phyloP scores from a whole-genome alignment of 495 filamentous ascomycete genomes.

The Penicillium pulvis region DNA sequence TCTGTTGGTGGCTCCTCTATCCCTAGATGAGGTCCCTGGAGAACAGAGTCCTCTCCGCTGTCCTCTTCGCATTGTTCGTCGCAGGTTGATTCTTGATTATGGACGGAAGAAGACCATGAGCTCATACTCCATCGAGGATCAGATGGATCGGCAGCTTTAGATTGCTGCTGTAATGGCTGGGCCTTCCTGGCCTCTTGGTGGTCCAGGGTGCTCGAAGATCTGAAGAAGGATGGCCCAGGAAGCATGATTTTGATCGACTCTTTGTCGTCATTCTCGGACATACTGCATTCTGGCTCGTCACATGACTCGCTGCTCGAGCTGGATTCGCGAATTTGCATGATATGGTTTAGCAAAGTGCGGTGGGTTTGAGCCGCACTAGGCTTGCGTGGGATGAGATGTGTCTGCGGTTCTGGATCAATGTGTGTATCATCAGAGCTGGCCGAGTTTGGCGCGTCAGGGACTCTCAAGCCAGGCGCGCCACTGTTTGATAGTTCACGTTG shows the following conservation, averaged over 20 bases:
- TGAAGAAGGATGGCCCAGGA: conserved; percentile 44
- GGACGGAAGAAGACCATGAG: conserved; percentile 54
- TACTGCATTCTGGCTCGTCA: conserved; percentile 53
- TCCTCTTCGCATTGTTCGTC: conserved; percentile 43
- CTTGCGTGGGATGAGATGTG: conserved; percentile 49
- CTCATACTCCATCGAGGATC: conserved; percentile 53
- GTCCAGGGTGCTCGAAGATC: conserved; percentile 34
- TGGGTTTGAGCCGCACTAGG: conserved; percentile 31
- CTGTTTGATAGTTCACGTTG: conserved; percentile 45
- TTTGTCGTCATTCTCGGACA: conserved; percentile 54
- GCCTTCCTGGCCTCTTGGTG: conserved; percentile 30
- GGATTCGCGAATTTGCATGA: conserved; percentile 54
- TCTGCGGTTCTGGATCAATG: conserved; percentile 72
- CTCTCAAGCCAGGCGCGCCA: conserved; percentile 46
- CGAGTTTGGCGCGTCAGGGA: conserved; percentile 32
- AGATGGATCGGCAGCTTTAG: conserved; percentile 19
- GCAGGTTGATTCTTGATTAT: conserved; percentile 40
- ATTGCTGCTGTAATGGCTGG: conserved; percentile 18
- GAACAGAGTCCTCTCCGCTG: conserved; percentile 17
- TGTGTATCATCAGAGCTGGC: conserved; percentile 55
- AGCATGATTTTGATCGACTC: conserved; percentile 67
- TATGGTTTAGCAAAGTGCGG: conserved; percentile 51
- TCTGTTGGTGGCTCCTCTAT: conserved; percentile 14
- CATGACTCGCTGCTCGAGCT: conserved; percentile 49
- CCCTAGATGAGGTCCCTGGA: not conserved